Evolutionary conservation across 1,139 yeast genomes (phyloP).

Genomic region (Scheffersomyces stambukii): DNA sequence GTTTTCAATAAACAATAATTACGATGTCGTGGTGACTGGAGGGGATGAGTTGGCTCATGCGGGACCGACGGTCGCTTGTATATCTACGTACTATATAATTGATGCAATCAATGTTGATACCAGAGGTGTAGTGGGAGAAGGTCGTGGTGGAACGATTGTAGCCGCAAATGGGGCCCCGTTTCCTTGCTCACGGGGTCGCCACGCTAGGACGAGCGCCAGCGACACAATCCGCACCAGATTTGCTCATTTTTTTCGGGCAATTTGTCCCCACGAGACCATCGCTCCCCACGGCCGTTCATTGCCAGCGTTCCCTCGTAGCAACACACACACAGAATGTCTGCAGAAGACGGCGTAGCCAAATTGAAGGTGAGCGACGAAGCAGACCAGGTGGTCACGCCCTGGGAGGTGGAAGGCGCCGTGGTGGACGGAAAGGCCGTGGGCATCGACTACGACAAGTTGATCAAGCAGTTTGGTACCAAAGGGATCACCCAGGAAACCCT

Average conservation of each 20-base stretch:
- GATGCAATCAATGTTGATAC: slow-evolving; percentile 1
- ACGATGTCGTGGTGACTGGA: too few relatives aligned
- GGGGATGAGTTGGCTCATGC: too few relatives aligned
- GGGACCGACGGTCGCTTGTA: too few relatives aligned
- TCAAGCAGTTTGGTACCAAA: slow-evolving; percentile 83
- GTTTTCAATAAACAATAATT: slow-evolving; percentile 31
- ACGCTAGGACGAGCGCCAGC: too few relatives aligned
- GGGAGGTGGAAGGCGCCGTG: slow-evolving; percentile 99
- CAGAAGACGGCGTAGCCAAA: slow-evolving; percentile 23
- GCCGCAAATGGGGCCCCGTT: too few relatives aligned
- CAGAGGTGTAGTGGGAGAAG: neutral
- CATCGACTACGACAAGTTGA: slow-evolving; percentile 86
- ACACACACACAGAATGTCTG: slow-evolving; percentile 10
- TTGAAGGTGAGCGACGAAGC: slow-evolving; percentile 24
- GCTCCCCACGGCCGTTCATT: too few relatives aligned
- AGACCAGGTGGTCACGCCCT: slow-evolving; percentile 84
- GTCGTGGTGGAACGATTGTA: too few relatives aligned
- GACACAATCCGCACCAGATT: too few relatives aligned
- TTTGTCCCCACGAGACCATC: too few relatives aligned
- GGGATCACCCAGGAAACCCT: slow-evolving; percentile 68
- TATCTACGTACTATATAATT: slow-evolving; percentile 1
- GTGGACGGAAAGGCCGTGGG: slow-evolving; percentile 87
- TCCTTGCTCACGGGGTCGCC: too few relatives aligned
- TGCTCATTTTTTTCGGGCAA: too few relatives aligned
- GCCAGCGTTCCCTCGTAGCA: too few relatives aligned